phyloP scores from a whole-genome alignment of 2,329 filamentous ascomycete species.

The Aspergillus sp. region DNA sequence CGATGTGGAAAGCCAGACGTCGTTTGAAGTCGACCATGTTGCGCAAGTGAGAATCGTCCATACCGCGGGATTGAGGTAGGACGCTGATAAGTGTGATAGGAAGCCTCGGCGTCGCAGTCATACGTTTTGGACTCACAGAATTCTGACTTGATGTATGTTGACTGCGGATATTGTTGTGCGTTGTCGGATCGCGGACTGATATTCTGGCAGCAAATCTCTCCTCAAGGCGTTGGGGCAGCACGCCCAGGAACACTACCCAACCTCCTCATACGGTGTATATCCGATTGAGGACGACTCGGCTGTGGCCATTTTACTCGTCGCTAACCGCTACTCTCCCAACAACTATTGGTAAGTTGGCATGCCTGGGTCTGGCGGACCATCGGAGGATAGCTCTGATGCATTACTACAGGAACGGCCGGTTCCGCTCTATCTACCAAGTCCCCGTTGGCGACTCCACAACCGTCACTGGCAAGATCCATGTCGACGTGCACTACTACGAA shows the following conservation, averaged over 20 bases:
- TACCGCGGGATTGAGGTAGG: constrained; percentile 8
- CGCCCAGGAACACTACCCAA: constrained; percentile 84
- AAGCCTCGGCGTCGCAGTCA: constrained; percentile 79
- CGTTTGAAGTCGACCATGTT: constrained; percentile 83
- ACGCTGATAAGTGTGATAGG: constrained; percentile 49
- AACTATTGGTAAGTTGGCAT: constrained; percentile 77
- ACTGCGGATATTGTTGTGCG: background rate
- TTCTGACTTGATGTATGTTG: constrained; percentile 72
- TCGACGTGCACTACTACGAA: constrained; percentile 99
- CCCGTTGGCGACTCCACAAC: constrained; percentile 59
- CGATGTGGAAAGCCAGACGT: constrained; percentile 82
- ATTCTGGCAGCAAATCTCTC: constrained; percentile 68
- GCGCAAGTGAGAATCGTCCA: constrained; percentile 58
- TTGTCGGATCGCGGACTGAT: background rate
- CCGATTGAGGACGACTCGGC: constrained; percentile 73
- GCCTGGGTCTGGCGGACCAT: background rate
- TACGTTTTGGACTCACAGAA: constrained; percentile 75
- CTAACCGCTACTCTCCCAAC: constrained; percentile 95
- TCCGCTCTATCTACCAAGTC: constrained; percentile 84
- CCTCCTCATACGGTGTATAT: constrained; percentile 77
- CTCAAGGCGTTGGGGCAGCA: constrained; percentile 75
- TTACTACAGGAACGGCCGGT: constrained; percentile 78
- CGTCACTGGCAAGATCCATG: constrained; percentile 78
- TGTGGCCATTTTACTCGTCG: constrained; percentile 79
- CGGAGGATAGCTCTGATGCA: background rate